Evolutionary conservation across 768 basidiomycete species (phyloP), one percentile per base, ranked within the genome.

Genomic region (Lactarius indigo): DNA sequence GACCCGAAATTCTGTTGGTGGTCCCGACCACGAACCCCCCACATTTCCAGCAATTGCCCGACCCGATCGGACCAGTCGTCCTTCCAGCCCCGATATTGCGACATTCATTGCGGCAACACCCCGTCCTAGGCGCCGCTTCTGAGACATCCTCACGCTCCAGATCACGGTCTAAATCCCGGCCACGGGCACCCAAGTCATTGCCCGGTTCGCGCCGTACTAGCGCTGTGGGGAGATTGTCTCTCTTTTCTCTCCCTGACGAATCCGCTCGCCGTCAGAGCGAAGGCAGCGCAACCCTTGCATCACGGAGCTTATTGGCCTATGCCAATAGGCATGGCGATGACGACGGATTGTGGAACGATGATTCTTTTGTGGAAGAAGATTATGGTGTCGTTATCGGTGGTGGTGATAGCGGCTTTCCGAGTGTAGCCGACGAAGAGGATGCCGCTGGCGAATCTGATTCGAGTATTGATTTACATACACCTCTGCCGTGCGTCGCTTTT

Each of bases 401-500:
- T 26, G 76, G 73, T n/a, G 69, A 67, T 37, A 71, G 67, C 4
- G 72, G 68, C 17, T 68, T 65, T 30, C 69, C 71, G n/a, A 64
- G 69, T 57, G 61, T 74, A 13, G 70, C 72, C 18, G 56, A 35
- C 23, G 73, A 74, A 31, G 70, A 71, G n/a, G 76, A 76, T 57
- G 73, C 74, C 63, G 74, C 74, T 1, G 76, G 74, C 1, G 74
- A 76, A 44, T 77, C 76, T 10, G 78, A 79, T 60, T 78, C 77
- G 37, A 76, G 76, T 63, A 70, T 79, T 28, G 79, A 80, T 66
- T 44, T 80, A 60, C 77, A 77, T 59, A 80, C 79, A 1, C 79
- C 79, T 2, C 65, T 80, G 23, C 76, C 79, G 79, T 78, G 70
- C 68, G 78, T 77, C 33, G 47, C 15, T 12, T 52, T 58, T 28